A percentile compares a stretch with the other conserved stretches of the same genome.
Evolutionary conservation across 1,284 basidiomycete species (phyloP).

Genomic region (Caloboletus inedulis): DNA sequence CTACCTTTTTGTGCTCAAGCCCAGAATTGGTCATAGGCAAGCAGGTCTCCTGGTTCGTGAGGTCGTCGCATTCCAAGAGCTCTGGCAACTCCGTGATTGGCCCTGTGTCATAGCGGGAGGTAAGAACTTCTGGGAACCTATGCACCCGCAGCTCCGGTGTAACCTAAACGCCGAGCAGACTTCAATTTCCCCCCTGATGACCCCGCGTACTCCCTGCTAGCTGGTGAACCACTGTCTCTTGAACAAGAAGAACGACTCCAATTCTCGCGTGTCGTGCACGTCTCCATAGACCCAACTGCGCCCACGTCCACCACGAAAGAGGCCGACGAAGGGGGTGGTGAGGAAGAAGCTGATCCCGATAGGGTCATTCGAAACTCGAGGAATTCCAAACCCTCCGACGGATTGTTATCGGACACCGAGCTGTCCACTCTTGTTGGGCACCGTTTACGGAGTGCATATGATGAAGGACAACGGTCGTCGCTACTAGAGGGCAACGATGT

Average conservation of each 20-base stretch:
- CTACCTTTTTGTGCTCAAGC: not conserved
- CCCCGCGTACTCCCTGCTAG: constrained; percentile 80
- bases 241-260: constrained; percentile 54
- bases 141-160: not conserved
- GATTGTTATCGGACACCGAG: constrained; percentile 65
- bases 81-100: constrained; percentile 52
- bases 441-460: constrained; percentile 56
- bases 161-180: constrained; percentile 49
- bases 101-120: constrained; percentile 84
- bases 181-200: constrained; percentile 92
- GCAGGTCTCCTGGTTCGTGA: constrained; percentile 68
- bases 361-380: constrained; percentile 77
- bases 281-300: constrained; percentile 66
- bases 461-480: constrained; percentile 45
- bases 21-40: constrained; percentile 47
- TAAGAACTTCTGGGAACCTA: constrained; percentile 29
- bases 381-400: constrained; percentile 57
- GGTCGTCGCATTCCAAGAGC: constrained; percentile 55
- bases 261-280: constrained; percentile 78
- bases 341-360: constrained; percentile 58
- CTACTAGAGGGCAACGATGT: constrained; percentile 22
- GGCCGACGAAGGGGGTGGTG: constrained; percentile 46
- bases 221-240: constrained; percentile 53
- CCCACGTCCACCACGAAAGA: constrained; percentile 30
- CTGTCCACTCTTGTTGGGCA: constrained; percentile 52